Conservation (phyloP, 225 moss, liverwort and hornwort genomes). For the Bryoerythrophyllum caledonicum region DNA sequence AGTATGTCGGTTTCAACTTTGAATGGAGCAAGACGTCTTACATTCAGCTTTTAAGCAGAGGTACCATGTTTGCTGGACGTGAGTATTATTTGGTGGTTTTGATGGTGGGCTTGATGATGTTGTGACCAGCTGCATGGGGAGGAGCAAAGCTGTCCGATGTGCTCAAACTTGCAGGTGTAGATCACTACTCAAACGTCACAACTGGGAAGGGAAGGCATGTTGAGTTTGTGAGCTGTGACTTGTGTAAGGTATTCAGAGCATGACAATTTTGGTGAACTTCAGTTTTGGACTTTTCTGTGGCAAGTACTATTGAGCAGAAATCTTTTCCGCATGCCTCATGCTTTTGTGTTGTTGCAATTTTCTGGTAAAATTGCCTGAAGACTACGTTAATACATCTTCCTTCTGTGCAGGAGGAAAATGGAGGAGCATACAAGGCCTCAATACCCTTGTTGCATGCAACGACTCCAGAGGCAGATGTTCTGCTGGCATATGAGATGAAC, state of each 20-base stretch:
- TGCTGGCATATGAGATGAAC: conserved; percentile 91
- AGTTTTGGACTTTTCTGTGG: conserved; percentile 12
- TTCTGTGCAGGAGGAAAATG: conserved; percentile 62
- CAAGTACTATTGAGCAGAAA: background rate
- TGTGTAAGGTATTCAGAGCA: conserved; percentile 56
- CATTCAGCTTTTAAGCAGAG: background rate
- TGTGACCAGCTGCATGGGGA: conserved; percentile 61
- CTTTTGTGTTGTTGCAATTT: background rate
- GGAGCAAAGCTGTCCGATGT: conserved; percentile 76
- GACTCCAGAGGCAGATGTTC: conserved; percentile 53
- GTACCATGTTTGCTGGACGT: background rate
- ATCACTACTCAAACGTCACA: conserved; percentile 42
- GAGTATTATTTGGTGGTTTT: background rate
- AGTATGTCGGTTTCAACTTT: background rate
- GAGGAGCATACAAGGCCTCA: conserved; percentile 71
- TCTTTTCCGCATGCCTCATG: background rate
- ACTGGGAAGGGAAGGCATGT: conserved; percentile 62
- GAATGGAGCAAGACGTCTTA: background rate
- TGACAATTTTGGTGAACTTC: conserved; percentile 1
- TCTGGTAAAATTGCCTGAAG: background rate
- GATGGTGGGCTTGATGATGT: background rate
- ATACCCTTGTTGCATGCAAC: conserved; percentile 68
- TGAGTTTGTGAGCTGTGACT: conserved; percentile 73
- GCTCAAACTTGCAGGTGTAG: conserved; percentile 59
- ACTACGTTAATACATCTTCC: background rate